Evolutionary conservation across 2,329 filamentous ascomycete species (phyloP), one percentile per base, ranked within the genome.

Genomic region (Colletotrichum tofieldiae): DNA sequence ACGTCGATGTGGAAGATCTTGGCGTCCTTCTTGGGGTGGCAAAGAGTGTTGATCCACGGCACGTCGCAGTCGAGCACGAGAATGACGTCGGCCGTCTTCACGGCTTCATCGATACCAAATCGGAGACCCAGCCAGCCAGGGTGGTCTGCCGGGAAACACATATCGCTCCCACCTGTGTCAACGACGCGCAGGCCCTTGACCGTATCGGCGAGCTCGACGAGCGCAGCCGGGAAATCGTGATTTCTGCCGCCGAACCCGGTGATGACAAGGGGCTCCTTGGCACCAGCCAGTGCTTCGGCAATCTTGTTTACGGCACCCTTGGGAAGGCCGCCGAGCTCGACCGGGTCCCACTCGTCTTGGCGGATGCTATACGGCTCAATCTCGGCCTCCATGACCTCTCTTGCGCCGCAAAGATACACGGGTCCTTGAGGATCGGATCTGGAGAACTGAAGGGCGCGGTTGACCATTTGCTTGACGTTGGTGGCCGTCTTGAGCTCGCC

Each of bases 21-120:
- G 26, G 88, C 87, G 20, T 86, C 84, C 2, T 83, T 80, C 1
- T 80, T 80, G 0, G 91, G 91, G 74, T 85, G 85, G 80, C 89
- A 91, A 20, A 91, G 90, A 0, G 94, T 96, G n/a, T 92, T 91
- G 67, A 98, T 95, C 94, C 95, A 98, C 0, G 95, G 95, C 0
- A 98, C 94, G 78, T 98, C 95, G 75, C 94, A 97, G 81, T 98
- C 93, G 32, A 97, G 79, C 2, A 98, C 92, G 1, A 98, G 76
- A 71, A 98, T 97, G 14, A 94, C 89, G 79, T 98, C 96, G 0
- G 95, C 94, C 0, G 90, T 90, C 71, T 87, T 88, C 79, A 98
- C 93, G 52, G 87, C 86, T 2, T 93, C 90, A 63, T 97, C 93
- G 3, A 89, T 86, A 3, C 94, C 94, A 76, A 92, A 97, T 54